phyloP scores from a whole-genome alignment of 106 monocot genomes.

The Narthecium ossifragum region DNA sequence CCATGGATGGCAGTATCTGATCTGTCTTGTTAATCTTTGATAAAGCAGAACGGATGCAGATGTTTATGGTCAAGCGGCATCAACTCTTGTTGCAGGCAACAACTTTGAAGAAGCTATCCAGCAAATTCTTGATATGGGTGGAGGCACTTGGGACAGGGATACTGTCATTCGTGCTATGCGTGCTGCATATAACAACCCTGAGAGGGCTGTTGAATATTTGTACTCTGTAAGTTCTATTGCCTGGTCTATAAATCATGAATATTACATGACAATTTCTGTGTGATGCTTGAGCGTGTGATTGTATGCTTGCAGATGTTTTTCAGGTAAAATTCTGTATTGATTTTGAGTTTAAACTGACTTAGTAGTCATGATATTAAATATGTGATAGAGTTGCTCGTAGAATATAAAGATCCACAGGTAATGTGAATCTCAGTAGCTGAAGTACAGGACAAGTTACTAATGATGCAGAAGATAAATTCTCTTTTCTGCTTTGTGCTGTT shows the following conservation, averaged over 20 bases:
- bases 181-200: conserved; percentile 68
- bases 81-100: conserved; percentile 57
- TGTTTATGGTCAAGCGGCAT: conserved; percentile 56
- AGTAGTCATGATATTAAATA: neutral
- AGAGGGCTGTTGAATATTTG: conserved; percentile 63
- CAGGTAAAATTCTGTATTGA: neutral
- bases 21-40: neutral
- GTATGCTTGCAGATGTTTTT: neutral
- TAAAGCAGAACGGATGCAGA: conserved; percentile 28
- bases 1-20: neutral
- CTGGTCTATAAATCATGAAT: no score
- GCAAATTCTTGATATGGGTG: conserved; percentile 62
- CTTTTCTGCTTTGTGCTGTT: neutral
- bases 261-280: no score
- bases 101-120: conserved; percentile 50
- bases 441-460: neutral
- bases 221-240: conserved; percentile 38
- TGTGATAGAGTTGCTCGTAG: neutral
- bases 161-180: conserved; percentile 48
- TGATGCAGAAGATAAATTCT: neutral
- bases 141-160: conserved; percentile 60
- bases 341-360: neutral
- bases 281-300: no score
- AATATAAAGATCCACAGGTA: neutral
- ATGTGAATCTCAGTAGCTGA: neutral